Conservation (phyloP, 768 basidiomycete genomes). For the Fomitopsis pulvina region DNA sequence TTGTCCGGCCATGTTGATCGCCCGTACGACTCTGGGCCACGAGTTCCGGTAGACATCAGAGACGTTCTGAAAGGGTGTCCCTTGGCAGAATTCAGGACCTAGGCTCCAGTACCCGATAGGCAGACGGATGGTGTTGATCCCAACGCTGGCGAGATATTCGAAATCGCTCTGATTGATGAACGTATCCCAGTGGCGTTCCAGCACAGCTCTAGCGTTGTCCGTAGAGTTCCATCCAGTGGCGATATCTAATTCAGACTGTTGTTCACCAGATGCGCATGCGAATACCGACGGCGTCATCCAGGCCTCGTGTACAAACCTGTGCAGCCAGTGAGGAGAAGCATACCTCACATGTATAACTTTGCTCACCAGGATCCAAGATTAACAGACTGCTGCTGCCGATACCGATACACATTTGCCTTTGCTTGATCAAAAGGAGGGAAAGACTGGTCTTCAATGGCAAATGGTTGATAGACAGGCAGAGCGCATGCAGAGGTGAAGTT, state of each 20-base stretch:
- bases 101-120: constrained; percentile 49
- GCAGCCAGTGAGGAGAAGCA: background rate
- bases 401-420: constrained; percentile 48
- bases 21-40: constrained; percentile 35
- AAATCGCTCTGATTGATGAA: constrained; percentile 66
- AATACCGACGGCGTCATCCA: constrained; percentile 75
- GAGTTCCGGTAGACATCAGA: constrained; percentile 38
- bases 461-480: background rate
- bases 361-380: constrained; percentile 59
- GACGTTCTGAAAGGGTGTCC: constrained; percentile 33
- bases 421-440: constrained; percentile 45
- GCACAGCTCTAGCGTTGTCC: constrained; percentile 35
- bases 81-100: constrained; percentile 28
- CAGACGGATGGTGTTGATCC: constrained; percentile 56
- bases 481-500: background rate
- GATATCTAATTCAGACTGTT: constrained; percentile 56
- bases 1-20: constrained; percentile 36
- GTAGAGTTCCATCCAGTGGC: constrained; percentile 53
- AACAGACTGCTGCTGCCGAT: constrained; percentile 57
- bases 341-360: no score
- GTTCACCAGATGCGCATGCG: constrained; percentile 43
- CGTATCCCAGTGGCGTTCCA: constrained; percentile 71
- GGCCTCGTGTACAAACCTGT: constrained; percentile 64
- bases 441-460: constrained; percentile 21
- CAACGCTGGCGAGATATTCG: constrained; percentile 47